Conservation (phyloP, 495 filamentous ascomycete genomes). For the Xylaria intraflava region DNA sequence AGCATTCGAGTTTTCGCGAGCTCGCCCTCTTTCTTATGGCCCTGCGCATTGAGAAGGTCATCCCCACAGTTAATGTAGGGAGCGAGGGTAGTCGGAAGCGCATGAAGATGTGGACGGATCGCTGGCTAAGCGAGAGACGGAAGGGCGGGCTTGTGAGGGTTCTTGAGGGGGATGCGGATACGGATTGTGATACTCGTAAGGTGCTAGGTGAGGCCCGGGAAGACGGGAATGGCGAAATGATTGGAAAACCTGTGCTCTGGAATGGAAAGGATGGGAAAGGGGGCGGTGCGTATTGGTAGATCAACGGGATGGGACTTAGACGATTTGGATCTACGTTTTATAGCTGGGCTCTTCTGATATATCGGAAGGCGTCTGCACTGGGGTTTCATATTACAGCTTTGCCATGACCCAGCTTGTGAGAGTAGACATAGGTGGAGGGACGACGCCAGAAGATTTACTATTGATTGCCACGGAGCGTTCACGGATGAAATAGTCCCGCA, state of each 20-base stretch:
- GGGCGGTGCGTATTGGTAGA: slow-evolving; percentile 40
- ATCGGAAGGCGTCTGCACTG: too few relatives aligned
- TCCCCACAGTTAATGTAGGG: slow-evolving; percentile 93
- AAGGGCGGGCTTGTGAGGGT: slow-evolving; percentile 67
- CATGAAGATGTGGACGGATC: slow-evolving; percentile 90
- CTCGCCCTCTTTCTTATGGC: slow-evolving; percentile 88
- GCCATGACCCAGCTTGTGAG: too few relatives aligned
- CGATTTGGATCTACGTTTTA: neutral
- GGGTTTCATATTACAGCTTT: too few relatives aligned
- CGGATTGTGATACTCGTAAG: slow-evolving; percentile 13
- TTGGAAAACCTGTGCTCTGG: slow-evolving; percentile 24
- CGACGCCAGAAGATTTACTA: too few relatives aligned
- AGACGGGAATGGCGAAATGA: slow-evolving; percentile 2
- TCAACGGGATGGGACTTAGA: neutral
- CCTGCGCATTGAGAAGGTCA: slow-evolving; percentile 75
- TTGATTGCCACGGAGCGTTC: neutral
- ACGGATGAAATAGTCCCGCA: too few relatives aligned
- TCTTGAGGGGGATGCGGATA: slow-evolving; percentile 24
- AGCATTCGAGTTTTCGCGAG: slow-evolving; percentile 92
- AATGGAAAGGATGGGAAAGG: slow-evolving; percentile 37
- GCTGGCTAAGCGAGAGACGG: slow-evolving; percentile 79
- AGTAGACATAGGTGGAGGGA: too few relatives aligned
- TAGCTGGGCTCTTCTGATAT: too few relatives aligned
- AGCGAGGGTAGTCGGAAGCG: slow-evolving; percentile 52
- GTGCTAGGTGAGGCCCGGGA: slow-evolving; percentile 22